These are phyloP conservation scores for Amylocystis lapponica DNA, from an alignment of 768 basidiomycete genomes.

Conservation along the genomic window DNA sequence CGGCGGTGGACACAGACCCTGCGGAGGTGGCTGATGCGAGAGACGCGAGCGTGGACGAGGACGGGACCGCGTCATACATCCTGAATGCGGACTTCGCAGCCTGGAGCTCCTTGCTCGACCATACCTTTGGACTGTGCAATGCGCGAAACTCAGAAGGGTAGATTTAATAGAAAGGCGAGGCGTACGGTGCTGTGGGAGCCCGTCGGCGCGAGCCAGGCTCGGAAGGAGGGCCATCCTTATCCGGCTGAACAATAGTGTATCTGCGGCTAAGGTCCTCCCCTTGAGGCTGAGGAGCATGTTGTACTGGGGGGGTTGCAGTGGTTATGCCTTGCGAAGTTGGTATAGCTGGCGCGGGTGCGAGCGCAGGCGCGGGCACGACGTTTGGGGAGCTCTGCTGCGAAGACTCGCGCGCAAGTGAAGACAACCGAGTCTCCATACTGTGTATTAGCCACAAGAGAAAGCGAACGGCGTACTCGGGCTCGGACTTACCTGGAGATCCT, in stretches of 20 bases:
- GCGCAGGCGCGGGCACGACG: not conserved
- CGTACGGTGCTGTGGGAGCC: slow-evolving; percentile 21
- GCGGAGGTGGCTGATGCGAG: slow-evolving; percentile 6
- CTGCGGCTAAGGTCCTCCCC: slow-evolving; percentile 8
- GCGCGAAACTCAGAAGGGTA: too few relatives aligned
- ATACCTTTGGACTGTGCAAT: slow-evolving; percentile 48
- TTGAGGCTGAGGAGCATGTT: too few relatives aligned
- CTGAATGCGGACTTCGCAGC: slow-evolving; percentile 39
- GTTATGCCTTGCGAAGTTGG: not conserved
- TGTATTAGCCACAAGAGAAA: not conserved
- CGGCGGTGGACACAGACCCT: not conserved
- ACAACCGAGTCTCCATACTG: not conserved
- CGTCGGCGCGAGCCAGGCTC: slow-evolving; percentile 4
- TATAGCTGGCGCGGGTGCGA: slow-evolving; percentile 2
- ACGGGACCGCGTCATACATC: slow-evolving; percentile 67
- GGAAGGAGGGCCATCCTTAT: not conserved
- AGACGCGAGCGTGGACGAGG: slow-evolving; percentile 9
- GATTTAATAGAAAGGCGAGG: too few relatives aligned
- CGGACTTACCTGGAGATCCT: slow-evolving; percentile 55
- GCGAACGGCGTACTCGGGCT: not conserved
- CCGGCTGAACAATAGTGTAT: slow-evolving; percentile 20
- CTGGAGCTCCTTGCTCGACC: slow-evolving; percentile 45
- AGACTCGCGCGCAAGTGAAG: slow-evolving; percentile 15
- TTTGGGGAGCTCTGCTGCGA: slow-evolving; percentile 9
- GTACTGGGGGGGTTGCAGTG: not conserved